Conservation (phyloP, 108 stramenopile species). For the Fistulifera solaris region DNA sequence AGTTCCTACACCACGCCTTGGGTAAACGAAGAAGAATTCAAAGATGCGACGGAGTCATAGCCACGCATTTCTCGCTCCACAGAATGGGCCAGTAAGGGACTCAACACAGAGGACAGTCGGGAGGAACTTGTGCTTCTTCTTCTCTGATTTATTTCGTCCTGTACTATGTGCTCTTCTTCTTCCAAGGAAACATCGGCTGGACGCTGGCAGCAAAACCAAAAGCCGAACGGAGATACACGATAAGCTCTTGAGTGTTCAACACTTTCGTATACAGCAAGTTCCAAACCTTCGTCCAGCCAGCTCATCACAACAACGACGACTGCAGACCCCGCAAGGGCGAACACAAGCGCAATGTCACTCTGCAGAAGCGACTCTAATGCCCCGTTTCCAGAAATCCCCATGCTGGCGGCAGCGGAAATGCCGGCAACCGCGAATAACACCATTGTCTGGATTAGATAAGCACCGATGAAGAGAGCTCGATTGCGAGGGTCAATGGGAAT, state of each 20-base stretch:
- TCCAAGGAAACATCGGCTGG: slow-evolving; percentile 1
- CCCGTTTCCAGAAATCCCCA: slow-evolving; percentile 27
- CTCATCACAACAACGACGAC: slow-evolving; percentile 51
- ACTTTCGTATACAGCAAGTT: slow-evolving; percentile 41
- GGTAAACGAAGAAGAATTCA: no score
- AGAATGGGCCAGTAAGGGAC: neutral
- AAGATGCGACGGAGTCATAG: no score
- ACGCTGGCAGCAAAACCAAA: slow-evolving; percentile 62
- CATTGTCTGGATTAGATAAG: slow-evolving; percentile 51
- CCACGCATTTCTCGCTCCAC: no score
- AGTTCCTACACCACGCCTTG: no score
- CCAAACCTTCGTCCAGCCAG: slow-evolving; percentile 69
- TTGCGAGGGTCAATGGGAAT: slow-evolving; percentile 44
- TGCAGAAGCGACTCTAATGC: slow-evolving; percentile 44
- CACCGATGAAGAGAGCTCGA: slow-evolving; percentile 47
- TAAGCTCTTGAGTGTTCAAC: slow-evolving; percentile 26
- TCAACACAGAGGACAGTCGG: neutral
- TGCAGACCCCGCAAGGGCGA: slow-evolving; percentile 41
- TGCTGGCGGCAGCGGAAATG: slow-evolving; percentile 36
- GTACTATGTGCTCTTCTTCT: neutral
- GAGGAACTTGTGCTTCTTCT: no score
- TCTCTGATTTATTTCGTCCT: neutral
- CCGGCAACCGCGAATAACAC: slow-evolving; percentile 39
- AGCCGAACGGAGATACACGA: slow-evolving; percentile 69
- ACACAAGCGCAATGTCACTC: slow-evolving; percentile 63